Evolutionary conservation across 2,329 filamentous ascomycete species (phyloP), one percentile per base, ranked within the genome.

Genomic region (Alternaria sp.): DNA sequence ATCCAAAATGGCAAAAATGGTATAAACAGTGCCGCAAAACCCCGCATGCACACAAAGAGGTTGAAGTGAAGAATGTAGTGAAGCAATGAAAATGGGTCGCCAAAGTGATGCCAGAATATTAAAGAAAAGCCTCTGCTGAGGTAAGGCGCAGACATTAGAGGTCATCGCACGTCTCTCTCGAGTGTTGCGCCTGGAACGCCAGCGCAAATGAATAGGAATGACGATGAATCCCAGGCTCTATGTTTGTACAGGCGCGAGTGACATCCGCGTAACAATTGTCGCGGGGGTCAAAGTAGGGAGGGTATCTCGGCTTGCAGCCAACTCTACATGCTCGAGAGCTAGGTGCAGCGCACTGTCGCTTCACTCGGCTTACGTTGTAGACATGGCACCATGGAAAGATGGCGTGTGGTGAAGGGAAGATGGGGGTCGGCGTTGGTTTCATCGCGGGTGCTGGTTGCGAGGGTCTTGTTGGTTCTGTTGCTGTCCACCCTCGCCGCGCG

Each of bases 381-480:
- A 50, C 49, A 37, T 34, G 55, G 37, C 28, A 54, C 52, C 55
- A 61, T 54, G 48, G 45, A 54, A 49, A 36, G 46, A 60, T 49
- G 34, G 39, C 48, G 23, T 37, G 36, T 40, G 53, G 60, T 52
- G 42, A 64, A 53, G 37, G 54, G 37, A 31, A 44, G 34, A 44
- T 46, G 56, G 49, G 21, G 57, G 45, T 51, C 13, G 45, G 52
- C 39, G 33, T 21, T 41, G 50, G 26, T 53, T 62, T 78, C 75
- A 77, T 52, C 74, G 72, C 49, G 72, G 70, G 57, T 75, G 74
- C 65, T 77, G 72, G 58, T 79, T 74, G 51, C 70, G 71, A 53
- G 72, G 76, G 59, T 78, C 72, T 52, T 77, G 76, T 60, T 74
- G 76, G 53, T 74, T 75, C 21, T 72, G 72, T 34, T 72, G 68